Percentiles rank a stretch among this genome's conserved stretches.
These are phyloP conservation scores for Cantharellus cinnabarinus DNA, from an alignment of 768 basidiomycete species.

Conservation along the genomic window DNA sequence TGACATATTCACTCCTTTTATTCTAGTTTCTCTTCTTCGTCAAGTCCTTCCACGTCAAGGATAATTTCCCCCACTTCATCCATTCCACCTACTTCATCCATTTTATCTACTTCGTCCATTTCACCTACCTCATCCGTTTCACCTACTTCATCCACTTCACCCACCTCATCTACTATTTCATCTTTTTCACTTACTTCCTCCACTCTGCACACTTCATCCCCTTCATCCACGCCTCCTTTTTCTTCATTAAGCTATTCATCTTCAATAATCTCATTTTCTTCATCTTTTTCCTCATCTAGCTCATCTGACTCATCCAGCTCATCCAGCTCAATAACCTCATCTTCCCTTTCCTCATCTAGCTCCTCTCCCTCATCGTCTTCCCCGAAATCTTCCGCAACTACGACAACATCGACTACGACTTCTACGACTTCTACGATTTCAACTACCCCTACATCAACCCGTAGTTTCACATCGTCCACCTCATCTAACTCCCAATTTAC, in stretches of 20 bases:
- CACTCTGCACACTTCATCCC: too few species aligned
- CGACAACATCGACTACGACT: background rate
- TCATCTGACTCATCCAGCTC: background rate
- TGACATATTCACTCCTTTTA: background rate
- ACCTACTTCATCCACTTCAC: background rate
- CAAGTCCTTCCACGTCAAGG: background rate
- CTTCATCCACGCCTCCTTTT: too few species aligned
- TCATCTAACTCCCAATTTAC: background rate
- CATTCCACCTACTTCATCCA: background rate
- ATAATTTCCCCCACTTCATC: background rate
- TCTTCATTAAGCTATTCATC: too few species aligned
- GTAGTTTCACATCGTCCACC: background rate
- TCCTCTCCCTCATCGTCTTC: conserved; percentile 4
- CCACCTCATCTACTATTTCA: background rate
- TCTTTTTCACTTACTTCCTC: too few species aligned
- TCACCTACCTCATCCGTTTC: background rate
- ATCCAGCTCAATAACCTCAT: background rate
- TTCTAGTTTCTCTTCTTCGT: background rate
- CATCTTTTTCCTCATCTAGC: too few species aligned
- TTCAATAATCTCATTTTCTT: too few species aligned
- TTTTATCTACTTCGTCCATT: background rate
- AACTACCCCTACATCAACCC: background rate
- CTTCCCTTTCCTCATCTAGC: background rate
- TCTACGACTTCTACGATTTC: conserved; percentile 1
- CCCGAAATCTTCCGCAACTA: conserved; percentile 3